Evolutionary conservation across 352 stramenopile species (phyloP).

Genomic region (Phytophthora sp.): DNA sequence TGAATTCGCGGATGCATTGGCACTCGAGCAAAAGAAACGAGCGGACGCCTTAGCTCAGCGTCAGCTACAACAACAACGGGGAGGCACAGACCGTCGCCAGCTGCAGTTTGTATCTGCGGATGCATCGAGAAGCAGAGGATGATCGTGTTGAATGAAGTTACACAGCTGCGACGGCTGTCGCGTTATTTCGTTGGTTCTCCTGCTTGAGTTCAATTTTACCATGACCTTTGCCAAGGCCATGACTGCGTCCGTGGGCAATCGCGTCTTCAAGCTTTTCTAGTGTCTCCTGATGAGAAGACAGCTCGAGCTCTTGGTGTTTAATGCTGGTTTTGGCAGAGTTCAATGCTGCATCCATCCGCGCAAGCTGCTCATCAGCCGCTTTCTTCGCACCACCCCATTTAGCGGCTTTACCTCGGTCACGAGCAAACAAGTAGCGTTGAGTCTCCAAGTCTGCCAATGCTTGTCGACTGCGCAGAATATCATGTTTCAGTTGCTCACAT

Average conservation of each 20-base stretch:
- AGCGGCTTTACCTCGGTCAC: constrained; percentile 44
- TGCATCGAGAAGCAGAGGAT: constrained; percentile 16
- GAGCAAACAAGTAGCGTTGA: constrained; percentile 48
- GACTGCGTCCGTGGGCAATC: constrained; percentile 40
- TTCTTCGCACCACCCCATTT: constrained; percentile 71
- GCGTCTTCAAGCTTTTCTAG: constrained; percentile 33
- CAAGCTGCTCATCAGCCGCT: constrained; percentile 47
- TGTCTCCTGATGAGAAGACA: constrained; percentile 23
- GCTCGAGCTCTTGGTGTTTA: not conserved
- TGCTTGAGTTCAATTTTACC: constrained; percentile 20
- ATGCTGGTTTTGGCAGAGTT: constrained; percentile 6
- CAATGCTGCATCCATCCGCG: constrained; percentile 35
- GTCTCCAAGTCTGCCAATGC: constrained; percentile 53
- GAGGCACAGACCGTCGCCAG: constrained; percentile 9
- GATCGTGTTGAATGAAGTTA: constrained; percentile 15
- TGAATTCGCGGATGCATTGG: constrained; percentile 71
- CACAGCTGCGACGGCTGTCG: constrained; percentile 8
- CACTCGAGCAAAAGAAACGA: constrained; percentile 67
- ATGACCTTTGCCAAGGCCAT: constrained; percentile 49
- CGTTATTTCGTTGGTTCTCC: constrained; percentile 14
- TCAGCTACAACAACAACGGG: constrained; percentile 42
- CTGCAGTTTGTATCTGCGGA: constrained; percentile 29
- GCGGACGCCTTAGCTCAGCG: constrained; percentile 42
- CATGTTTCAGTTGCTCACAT: constrained; percentile 36
- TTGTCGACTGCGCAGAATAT: constrained; percentile 41